These are phyloP conservation scores for Alectoria sarmentosa DNA, from an alignment of 495 filamentous ascomycete genomes.

Conservation along the genomic window DNA sequence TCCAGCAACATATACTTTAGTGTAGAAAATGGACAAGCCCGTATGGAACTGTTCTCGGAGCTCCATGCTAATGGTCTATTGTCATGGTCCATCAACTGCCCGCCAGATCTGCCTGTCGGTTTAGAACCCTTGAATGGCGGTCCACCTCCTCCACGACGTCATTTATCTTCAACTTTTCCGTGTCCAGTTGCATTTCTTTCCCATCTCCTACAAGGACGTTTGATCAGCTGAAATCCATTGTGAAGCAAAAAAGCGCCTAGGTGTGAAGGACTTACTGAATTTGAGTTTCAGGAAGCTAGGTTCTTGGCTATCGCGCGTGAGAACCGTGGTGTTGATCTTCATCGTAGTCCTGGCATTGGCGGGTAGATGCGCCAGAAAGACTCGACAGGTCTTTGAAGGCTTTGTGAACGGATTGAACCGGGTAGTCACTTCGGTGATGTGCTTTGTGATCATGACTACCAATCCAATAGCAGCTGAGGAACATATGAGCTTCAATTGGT, in stretches of 20 bases:
- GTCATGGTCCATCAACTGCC: conserved; percentile 22
- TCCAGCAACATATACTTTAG: conserved; percentile 8
- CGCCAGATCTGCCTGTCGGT: conserved; percentile 73
- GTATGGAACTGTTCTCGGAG: background rate
- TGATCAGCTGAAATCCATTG: conserved; percentile 3
- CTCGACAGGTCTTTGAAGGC: conserved; percentile 66
- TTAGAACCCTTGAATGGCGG: conserved; percentile 72
- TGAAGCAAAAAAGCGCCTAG: background rate
- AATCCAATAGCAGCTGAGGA: background rate
- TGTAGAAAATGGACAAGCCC: background rate
- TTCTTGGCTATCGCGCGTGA: conserved; percentile 54
- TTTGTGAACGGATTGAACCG: conserved; percentile 88
- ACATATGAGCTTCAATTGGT: background rate
- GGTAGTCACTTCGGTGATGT: conserved; percentile 75
- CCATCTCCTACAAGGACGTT: conserved; percentile 31
- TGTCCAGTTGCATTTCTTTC: conserved; percentile 55
- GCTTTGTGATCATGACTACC: conserved; percentile 69
- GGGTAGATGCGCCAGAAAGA: conserved; percentile 85
- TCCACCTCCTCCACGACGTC: conserved; percentile 85
- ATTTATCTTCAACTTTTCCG: conserved; percentile 74
- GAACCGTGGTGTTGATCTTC: conserved; percentile 71
- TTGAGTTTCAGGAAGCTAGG: conserved; percentile 62
- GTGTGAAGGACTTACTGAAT: conserved; percentile 57
- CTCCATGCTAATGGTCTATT: conserved; percentile 3
- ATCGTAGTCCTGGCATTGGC: conserved; percentile 63